Base-by-base conservation (phyloP, 768 basidiomycete species). In the Hygrocybe punicea region DNA sequence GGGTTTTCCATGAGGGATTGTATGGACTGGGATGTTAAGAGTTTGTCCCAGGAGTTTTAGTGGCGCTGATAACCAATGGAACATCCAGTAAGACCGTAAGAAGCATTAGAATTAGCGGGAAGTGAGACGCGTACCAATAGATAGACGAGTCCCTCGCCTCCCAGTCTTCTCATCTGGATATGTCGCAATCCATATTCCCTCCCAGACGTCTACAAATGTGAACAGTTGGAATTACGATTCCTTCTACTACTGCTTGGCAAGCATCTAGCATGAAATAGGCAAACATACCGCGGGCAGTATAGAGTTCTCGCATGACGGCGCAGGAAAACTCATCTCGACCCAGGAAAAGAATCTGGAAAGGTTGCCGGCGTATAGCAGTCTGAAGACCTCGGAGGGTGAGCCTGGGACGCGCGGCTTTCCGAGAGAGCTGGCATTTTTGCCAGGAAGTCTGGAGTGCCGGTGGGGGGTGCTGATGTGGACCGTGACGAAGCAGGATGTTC, bases 261-360 rank as follows among this genome's bases (percentile, higher is more conserved):
- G 19, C 29, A n/a, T 6, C n/a, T 17, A 33, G 16, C 23, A 17
- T 24, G 52, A 21, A 11, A 24, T 53, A 5, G 13, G 4, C 35
- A 53, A 37, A 65, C 63, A 36, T 29, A 89, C 93, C 91, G 71
- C 68, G 68, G 5, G 88, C 86, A 14, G 71, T 64, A 55, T 87
- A 73, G 1, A 96, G 69, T 55, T 86, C 77, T 51, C 80, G 71
- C 49, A 97, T 78, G 2, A 92, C 84, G 6, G 74, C 71, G 65
- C 87, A 88, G 2, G 93, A 96, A 70, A 96, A 96, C 63, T 85
- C 82, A 68, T 95, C 93, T 16, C 91, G 87, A 51, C 94, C 94
- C 67, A 92, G 82, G 69, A 92, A 96, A 6, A 97, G 78, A 40
- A 97, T 81, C n/a, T 84, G 81, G 67, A 91, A 87, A 19, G 42